Evolutionary conservation across 495 filamentous ascomycete species (phyloP).

Genomic region (Penicillium dipodomyicola): DNA sequence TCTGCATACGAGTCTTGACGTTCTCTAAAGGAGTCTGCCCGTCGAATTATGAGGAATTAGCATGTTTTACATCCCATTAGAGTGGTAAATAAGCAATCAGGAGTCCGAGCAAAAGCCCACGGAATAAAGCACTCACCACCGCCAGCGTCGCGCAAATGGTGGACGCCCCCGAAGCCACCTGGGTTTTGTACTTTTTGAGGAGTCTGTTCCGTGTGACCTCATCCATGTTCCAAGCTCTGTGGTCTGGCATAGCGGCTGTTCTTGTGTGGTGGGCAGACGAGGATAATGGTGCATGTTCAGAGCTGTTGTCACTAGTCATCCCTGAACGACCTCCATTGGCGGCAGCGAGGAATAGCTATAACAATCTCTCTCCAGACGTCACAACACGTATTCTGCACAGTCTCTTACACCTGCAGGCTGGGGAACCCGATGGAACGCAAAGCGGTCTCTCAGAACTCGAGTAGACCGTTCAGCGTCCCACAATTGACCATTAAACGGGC

Average conservation of each 20-base stretch:
- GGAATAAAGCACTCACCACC: constrained; percentile 36
- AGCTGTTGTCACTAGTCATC: constrained; percentile 44
- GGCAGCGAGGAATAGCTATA: constrained; percentile 8
- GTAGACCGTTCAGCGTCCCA: constrained; percentile 53
- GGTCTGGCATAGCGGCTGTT: constrained; percentile 35
- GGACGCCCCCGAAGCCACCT: constrained; percentile 45
- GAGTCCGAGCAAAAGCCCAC: not conserved
- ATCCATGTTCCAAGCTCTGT: constrained; percentile 41
- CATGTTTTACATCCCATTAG: not conserved
- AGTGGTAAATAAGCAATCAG: not conserved
- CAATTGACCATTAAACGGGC: constrained; percentile 43
- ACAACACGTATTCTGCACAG: constrained; percentile 1
- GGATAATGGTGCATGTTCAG: constrained; percentile 45
- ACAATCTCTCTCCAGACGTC: not conserved
- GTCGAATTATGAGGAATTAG: not conserved
- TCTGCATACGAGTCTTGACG: constrained; percentile 52
- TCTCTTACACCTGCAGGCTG: constrained; percentile 33
- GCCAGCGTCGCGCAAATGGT: constrained; percentile 46
- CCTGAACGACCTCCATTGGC: constrained; percentile 38
- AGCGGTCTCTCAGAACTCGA: constrained; percentile 50
- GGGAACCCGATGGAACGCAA: constrained; percentile 55
- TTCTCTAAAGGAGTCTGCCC: constrained; percentile 48
- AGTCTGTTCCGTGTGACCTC: constrained; percentile 40
- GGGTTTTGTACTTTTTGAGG: constrained; percentile 47
- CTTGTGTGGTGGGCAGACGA: constrained; percentile 29